phyloP scores from a whole-genome alignment of 345 rosid genomes.

The Gossypium turneri region DNA sequence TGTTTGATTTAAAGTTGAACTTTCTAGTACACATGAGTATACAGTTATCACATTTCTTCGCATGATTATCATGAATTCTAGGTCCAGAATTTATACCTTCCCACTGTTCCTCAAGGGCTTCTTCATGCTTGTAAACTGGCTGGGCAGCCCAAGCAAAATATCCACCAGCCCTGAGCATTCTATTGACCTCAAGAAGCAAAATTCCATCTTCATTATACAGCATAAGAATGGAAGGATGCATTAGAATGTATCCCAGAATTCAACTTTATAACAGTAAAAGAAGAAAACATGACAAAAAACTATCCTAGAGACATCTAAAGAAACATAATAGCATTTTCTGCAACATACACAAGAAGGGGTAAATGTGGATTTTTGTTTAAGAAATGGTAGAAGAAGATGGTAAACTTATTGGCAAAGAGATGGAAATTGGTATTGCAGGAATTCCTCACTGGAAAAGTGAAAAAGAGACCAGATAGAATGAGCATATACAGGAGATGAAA shows the following conservation, averaged over 20 bases:
- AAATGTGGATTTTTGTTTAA: neutral
- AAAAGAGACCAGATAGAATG: neutral
- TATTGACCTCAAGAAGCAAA: slow-evolving; percentile 88
- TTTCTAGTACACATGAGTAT: slow-evolving; percentile 4
- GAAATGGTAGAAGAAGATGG: slow-evolving; percentile 2
- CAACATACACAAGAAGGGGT: neutral
- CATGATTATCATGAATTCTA: slow-evolving; percentile 1
- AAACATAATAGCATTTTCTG: neutral
- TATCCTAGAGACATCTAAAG: neutral
- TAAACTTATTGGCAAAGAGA: neutral
- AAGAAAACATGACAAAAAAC: neutral
- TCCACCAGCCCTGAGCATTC: slow-evolving; percentile 93
- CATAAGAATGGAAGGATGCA: slow-evolving; percentile 10
- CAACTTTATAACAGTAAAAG: slow-evolving; percentile 8
- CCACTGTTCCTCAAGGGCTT: slow-evolving; percentile 79
- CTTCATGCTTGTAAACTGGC: slow-evolving; percentile 93
- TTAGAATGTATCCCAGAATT: slow-evolving; percentile 21
- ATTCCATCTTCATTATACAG: slow-evolving; percentile 67
- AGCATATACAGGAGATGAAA: neutral
- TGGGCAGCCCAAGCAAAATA: slow-evolving; percentile 98
- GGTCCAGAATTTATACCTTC: slow-evolving; percentile 46
- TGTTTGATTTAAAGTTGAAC: neutral
- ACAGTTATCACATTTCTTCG: neutral
- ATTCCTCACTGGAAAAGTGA: neutral
- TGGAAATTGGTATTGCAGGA: neutral